These are phyloP conservation scores for Mucor irregularis DNA, from an alignment of 371 early-diverging fungal genomes.

Conservation along the genomic window DNA sequence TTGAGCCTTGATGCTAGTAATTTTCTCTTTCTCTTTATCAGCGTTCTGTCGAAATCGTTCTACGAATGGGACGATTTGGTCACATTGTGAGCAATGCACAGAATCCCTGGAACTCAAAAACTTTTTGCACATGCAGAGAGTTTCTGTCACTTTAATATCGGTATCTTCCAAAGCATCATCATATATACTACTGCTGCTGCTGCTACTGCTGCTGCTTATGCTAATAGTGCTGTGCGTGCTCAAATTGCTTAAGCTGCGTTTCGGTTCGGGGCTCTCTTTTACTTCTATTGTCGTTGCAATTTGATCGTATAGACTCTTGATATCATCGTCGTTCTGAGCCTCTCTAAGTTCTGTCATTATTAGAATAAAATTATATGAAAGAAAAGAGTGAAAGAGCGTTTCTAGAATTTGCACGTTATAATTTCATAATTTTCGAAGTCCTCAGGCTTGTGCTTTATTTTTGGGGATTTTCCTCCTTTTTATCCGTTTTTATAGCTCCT, in stretches of 20 bases:
- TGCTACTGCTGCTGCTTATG: not conserved
- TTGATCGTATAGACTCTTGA: not conserved
- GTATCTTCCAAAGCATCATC: not conserved
- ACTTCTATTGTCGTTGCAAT: not conserved
- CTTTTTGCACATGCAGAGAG: constrained; percentile 5
- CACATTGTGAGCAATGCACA: constrained; percentile 13
- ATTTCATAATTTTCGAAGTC: constrained; percentile 1
- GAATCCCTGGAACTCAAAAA: constrained; percentile 11
- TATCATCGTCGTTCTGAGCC: not conserved
- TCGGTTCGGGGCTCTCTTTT: not conserved
- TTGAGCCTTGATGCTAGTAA: not conserved
- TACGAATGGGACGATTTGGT: constrained; percentile 3
- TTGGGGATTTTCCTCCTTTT: no score
- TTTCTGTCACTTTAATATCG: not conserved
- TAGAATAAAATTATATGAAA: not conserved
- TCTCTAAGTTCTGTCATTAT: not conserved
- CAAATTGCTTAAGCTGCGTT: not conserved
- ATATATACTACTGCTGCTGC: not conserved
- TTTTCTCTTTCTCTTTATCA: not conserved
- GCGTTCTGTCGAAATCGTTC: not conserved
- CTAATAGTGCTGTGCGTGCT: not conserved
- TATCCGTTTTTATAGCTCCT: no score
- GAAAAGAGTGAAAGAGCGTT: not conserved
- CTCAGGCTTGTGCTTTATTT: no score
- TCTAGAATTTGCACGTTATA: not conserved